Base-by-base conservation (phyloP, 306 rosid genomes). In the Cucumis melo region DNA sequence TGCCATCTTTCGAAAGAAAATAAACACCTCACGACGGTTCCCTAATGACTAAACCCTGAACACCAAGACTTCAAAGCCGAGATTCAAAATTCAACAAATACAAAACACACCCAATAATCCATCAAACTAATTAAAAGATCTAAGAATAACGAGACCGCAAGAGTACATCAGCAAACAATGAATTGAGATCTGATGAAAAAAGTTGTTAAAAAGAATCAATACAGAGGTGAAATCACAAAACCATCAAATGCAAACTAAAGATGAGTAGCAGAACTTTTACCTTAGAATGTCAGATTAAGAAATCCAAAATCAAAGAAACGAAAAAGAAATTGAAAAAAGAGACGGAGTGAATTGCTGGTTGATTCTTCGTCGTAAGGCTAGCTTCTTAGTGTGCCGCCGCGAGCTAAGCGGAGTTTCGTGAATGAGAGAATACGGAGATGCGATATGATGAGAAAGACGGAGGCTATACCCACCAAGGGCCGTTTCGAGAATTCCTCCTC, bases 31-130 rank as follows among this genome's bases (percentile, higher is more conserved):
- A 11, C 34, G 32, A 66, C 10, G 53, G 73, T 20, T 39, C 29
- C 29, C 24, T 41, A n/a, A 66, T 11, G 23, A 23, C 12, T 12
- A 3, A 68, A 68, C 56, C 56, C 21, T 72, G 59, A 44, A 70
- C 46, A 46, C 48, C 76, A 23, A 72, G 76, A 50, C 20, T 48
- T 27, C 11, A 8, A 16, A 70, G 42, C 58, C 61, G 50, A 5
- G 61, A 73, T 73, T 73, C 48, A 50, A 73, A 72, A 73, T 50
- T 29, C 60, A 73, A 73, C 44, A 46, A 44, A 38, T 23, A 72
- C 44, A 50, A 67, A 67, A 41, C 55, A n/a, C 17, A 41, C 8
- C 50, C 21, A 38, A 23, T 10, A 70, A 70, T 34, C 55, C 75
- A 23, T 23, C 9, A 67, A 9, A 9, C 24, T 17, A 73, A 51